These are phyloP conservation scores for Cyberlindnera mississippiensis DNA, from an alignment of 805 yeast species.

Conservation along the genomic window DNA sequence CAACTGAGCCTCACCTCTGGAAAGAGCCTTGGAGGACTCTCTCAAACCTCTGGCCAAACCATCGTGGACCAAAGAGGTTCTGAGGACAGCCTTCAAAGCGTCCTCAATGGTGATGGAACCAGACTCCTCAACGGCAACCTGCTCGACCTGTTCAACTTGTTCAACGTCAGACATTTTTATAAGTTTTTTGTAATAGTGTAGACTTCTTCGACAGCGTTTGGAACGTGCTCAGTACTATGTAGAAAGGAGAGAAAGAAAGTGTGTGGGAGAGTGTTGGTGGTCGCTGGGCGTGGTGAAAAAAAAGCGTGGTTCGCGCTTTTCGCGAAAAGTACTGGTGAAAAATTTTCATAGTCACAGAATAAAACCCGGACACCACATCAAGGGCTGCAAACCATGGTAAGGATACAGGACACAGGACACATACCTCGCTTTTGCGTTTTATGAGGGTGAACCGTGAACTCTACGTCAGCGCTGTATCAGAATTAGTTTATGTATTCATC, in stretches of 20 bases:
- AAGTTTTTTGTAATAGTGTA: slow-evolving; percentile 23
- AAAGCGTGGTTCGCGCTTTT: neutral
- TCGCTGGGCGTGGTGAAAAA: neutral
- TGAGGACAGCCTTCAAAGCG: slow-evolving; percentile 95
- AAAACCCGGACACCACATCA: slow-evolving; percentile 12
- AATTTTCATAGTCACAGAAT: slow-evolving; percentile 16
- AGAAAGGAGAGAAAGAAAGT: slow-evolving; percentile 2
- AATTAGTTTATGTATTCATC: no score
- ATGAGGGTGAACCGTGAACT: no score
- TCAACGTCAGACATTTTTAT: slow-evolving; percentile 81
- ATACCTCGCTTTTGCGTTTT: no score
- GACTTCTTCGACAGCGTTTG: slow-evolving; percentile 70
- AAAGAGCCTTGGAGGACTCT: slow-evolving; percentile 98
- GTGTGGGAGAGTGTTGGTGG: neutral
- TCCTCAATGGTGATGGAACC: slow-evolving; percentile 95
- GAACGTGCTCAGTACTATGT: slow-evolving; percentile 52
- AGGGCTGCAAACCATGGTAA: neutral
- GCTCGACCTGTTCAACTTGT: slow-evolving; percentile 77
- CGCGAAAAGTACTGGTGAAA: slow-evolving; percentile 8
- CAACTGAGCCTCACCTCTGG: slow-evolving; percentile 96
- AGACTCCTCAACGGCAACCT: slow-evolving; percentile 81
- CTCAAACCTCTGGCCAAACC: slow-evolving; percentile 99
- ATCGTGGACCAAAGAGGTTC: slow-evolving; percentile 96
- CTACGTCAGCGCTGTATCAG: no score
- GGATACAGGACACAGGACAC: no score